Conservation (phyloP, 768 basidiomycete species). For the Strobilomyces confusus region DNA sequence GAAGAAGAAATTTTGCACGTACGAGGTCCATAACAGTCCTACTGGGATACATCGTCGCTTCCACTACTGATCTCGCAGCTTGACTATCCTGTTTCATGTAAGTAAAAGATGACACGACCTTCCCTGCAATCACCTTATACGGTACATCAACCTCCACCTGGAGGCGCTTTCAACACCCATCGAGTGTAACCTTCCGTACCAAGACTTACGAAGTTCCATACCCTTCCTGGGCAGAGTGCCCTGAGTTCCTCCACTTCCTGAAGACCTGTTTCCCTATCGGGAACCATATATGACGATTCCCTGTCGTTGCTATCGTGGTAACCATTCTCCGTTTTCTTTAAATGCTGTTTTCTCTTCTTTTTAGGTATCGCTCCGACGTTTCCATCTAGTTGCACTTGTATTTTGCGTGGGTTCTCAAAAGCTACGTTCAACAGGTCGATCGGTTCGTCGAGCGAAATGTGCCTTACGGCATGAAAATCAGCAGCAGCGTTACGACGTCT, state of each 20-base stretch:
- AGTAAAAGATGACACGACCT: constrained; percentile 4
- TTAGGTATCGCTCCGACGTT: constrained; percentile 44
- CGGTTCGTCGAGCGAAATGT: constrained; percentile 70
- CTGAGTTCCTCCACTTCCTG: constrained; percentile 75
- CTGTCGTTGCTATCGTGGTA: constrained; percentile 1
- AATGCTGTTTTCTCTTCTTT: constrained; percentile 37
- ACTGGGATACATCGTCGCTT: constrained; percentile 74
- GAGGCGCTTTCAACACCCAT: not conserved
- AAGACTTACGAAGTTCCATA: constrained; percentile 80
- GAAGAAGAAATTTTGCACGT: constrained; percentile 21
- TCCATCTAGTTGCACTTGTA: constrained; percentile 44
- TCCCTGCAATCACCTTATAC: constrained; percentile 50
- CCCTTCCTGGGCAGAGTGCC: constrained; percentile 67
- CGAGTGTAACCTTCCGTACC: not conserved
- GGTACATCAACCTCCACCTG: constrained; percentile 86
- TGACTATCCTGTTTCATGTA: constrained; percentile 56
- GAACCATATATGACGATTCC: constrained; percentile 63
- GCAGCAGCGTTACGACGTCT: not conserved
- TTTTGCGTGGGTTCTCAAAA: constrained; percentile 90
- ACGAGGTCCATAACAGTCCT: constrained; percentile 91
- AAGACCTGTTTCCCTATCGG: constrained; percentile 82
- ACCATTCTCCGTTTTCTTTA: constrained; percentile 2
- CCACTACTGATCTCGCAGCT: constrained; percentile 48
- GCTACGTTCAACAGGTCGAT: constrained; percentile 93
- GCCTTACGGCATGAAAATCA: constrained; percentile 38